These are phyloP conservation scores for Trametes coccinea DNA, from an alignment of 768 basidiomycete species.

Conservation along the genomic window DNA sequence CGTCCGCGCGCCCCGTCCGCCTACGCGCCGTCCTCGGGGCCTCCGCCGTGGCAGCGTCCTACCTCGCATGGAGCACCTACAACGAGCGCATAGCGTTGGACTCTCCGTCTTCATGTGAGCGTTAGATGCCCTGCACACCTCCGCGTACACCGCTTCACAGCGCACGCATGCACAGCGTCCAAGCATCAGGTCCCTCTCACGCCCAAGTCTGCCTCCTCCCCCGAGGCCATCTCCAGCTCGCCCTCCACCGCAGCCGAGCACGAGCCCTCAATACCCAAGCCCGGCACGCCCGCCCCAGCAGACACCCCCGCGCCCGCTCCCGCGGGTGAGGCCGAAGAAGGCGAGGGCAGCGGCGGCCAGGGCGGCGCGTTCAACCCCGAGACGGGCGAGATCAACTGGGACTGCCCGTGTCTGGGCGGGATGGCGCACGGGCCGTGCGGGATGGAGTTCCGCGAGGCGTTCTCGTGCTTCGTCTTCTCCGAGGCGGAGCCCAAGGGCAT, in stretches of 20 bases:
- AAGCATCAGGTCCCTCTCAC: slow-evolving; percentile 17
- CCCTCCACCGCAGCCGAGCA: slow-evolving; percentile 1
- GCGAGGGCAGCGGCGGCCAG: slow-evolving; percentile 26
- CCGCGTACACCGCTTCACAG: background rate
- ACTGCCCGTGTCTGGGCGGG: slow-evolving; percentile 97
- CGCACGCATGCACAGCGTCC: slow-evolving; percentile 7
- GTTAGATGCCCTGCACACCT: background rate
- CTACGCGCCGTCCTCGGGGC: slow-evolving; percentile 31
- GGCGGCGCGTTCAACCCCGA: slow-evolving; percentile 85
- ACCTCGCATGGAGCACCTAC: slow-evolving; percentile 35
- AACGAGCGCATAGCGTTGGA: slow-evolving; percentile 25
- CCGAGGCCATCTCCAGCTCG: slow-evolving; percentile 12
- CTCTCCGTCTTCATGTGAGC: slow-evolving; percentile 18
- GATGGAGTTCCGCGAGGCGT: slow-evolving; percentile 88
- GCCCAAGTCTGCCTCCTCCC: slow-evolving; percentile 13
- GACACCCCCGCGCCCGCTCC: slow-evolving; percentile 2
- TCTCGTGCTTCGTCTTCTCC: slow-evolving; percentile 94
- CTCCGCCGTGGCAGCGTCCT: slow-evolving; percentile 34
- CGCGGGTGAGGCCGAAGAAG: slow-evolving; percentile 28
- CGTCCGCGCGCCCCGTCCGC: slow-evolving; percentile 20
- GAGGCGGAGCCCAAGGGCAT: slow-evolving; percentile 97
- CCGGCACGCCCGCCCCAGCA: slow-evolving; percentile 5
- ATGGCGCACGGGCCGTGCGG: slow-evolving; percentile 99
- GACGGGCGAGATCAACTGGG: slow-evolving; percentile 99
- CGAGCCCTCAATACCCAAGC: slow-evolving; percentile 7